phyloP scores from a whole-genome alignment of 345 rosid genomes.

The Gossypium sturtianum region DNA sequence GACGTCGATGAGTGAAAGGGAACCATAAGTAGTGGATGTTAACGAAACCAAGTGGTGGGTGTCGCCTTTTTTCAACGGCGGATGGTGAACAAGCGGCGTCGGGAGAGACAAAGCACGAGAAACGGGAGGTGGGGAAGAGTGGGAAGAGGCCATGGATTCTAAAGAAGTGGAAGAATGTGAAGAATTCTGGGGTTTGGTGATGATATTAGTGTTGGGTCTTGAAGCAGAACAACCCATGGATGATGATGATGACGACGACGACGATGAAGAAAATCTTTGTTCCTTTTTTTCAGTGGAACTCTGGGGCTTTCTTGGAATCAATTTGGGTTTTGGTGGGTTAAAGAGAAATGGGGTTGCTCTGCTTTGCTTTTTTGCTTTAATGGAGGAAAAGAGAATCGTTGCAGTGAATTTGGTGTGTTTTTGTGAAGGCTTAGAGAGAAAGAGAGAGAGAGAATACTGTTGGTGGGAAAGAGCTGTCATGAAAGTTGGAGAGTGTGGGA shows the following conservation, averaged over 20 bases:
- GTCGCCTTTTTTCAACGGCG: constrained; percentile 77
- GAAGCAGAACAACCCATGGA: constrained; percentile 83
- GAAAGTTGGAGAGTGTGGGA: constrained; percentile 34
- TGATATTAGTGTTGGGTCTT: constrained; percentile 25
- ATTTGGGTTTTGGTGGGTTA: too few relatives aligned
- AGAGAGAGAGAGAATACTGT: constrained; percentile 6
- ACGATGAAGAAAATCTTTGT: constrained; percentile 9
- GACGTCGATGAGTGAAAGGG: constrained; percentile 50
- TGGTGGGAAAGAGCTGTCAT: constrained; percentile 58
- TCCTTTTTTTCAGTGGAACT: not conserved
- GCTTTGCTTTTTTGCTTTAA: not conserved
- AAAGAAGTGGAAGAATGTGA: constrained; percentile 19
- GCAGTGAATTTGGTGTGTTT: not conserved
- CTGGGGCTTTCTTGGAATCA: too few relatives aligned
- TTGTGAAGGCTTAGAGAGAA: constrained; percentile 15
- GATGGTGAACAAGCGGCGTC: constrained; percentile 79
- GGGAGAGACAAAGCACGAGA: constrained; percentile 56
- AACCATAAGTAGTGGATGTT: constrained; percentile 82
- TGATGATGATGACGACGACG: not conserved
- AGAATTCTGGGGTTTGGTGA: constrained; percentile 7
- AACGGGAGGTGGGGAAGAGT: constrained; percentile 28
- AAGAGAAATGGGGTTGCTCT: too few relatives aligned
- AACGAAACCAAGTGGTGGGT: constrained; percentile 83
- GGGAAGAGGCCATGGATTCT: constrained; percentile 19
- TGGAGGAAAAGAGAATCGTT: not conserved